These are phyloP conservation scores for Lasiodiplodia gonubiensis DNA, from an alignment of 2,329 filamentous ascomycete species.

Conservation along the genomic window DNA sequence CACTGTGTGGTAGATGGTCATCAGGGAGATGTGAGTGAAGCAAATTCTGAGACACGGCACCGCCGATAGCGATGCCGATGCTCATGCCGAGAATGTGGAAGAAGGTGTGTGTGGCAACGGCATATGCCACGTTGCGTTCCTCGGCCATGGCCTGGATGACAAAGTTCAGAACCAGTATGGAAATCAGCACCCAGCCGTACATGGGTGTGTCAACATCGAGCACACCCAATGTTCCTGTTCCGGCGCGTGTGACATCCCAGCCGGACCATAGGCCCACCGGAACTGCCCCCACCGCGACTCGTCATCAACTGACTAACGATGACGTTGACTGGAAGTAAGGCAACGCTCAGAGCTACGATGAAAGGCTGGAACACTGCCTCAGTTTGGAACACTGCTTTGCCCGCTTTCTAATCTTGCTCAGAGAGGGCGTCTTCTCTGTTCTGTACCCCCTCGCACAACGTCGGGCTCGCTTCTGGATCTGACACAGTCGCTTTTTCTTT, in stretches of 20 bases:
- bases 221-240: slow-evolving; percentile 50
- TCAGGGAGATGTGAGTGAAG: not conserved
- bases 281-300: slow-evolving; percentile 34
- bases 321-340: slow-evolving; percentile 35
- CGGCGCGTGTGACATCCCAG: slow-evolving; percentile 45
- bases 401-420: too few relatives aligned
- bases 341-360: too few relatives aligned
- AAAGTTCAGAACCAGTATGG: slow-evolving; percentile 52
- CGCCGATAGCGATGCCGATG: slow-evolving; percentile 54
- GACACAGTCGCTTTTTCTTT: too few relatives aligned
- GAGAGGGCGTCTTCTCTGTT: too few relatives aligned
- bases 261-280: slow-evolving; percentile 38
- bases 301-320: slow-evolving; percentile 35
- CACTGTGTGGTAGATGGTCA: not conserved
- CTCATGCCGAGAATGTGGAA: slow-evolving; percentile 55
- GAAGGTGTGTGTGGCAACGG: slow-evolving; percentile 51
- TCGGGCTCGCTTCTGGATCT: too few relatives aligned
- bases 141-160: slow-evolving; percentile 50
- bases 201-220: slow-evolving; percentile 47
- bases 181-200: slow-evolving; percentile 51
- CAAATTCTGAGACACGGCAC: slow-evolving; percentile 49
- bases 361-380: too few relatives aligned
- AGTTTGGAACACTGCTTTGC: too few relatives aligned
- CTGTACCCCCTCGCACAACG: too few relatives aligned
- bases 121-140: slow-evolving; percentile 48